Evolutionary conservation across 179 eudicot genomes (phyloP).

Genomic region (Beta macrorhiza): DNA sequence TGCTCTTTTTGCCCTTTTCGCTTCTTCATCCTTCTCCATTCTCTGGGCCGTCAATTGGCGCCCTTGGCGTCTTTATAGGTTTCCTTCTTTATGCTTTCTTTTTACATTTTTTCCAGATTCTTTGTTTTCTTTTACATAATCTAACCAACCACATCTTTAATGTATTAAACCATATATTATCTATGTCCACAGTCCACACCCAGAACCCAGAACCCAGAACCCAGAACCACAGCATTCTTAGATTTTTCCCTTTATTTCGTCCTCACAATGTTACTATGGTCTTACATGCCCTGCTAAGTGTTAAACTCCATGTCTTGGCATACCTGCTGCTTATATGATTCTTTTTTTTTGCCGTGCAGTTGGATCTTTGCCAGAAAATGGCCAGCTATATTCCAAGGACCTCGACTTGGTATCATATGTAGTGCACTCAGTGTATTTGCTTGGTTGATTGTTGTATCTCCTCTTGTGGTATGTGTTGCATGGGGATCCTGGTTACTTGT

Average conservation of each 20-base stretch:
- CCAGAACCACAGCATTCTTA: no score
- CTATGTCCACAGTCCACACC: no score
- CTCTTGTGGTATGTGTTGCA: conserved; percentile 60
- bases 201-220: no score
- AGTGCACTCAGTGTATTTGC: conserved; percentile 60
- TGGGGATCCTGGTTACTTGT: conserved; percentile 85
- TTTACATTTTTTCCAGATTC: no score
- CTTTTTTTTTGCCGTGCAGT: conserved; percentile 36
- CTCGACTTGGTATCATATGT: conserved; percentile 69
- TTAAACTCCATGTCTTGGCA: no score
- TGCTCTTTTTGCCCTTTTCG: conserved; percentile 64
- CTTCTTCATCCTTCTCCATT: conserved; percentile 70
- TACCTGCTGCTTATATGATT: not conserved
- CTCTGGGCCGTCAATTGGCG: conserved; percentile 99
- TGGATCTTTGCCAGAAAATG: conserved; percentile 99
- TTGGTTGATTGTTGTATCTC: conserved; percentile 78
- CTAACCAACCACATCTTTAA: no score
- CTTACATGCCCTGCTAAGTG: not conserved
- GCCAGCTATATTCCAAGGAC: conserved; percentile 72
- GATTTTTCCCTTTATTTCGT: no score
- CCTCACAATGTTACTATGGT: no score
- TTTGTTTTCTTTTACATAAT: no score
- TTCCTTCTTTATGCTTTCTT: not conserved
- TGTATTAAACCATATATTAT: no score
- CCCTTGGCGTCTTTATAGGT: conserved; percentile 99